A percentile compares a stretch with the other conserved stretches of the same genome.
Evolutionary conservation across 257 asterid species (phyloP).

Genomic region (Linderniella brevidens): DNA sequence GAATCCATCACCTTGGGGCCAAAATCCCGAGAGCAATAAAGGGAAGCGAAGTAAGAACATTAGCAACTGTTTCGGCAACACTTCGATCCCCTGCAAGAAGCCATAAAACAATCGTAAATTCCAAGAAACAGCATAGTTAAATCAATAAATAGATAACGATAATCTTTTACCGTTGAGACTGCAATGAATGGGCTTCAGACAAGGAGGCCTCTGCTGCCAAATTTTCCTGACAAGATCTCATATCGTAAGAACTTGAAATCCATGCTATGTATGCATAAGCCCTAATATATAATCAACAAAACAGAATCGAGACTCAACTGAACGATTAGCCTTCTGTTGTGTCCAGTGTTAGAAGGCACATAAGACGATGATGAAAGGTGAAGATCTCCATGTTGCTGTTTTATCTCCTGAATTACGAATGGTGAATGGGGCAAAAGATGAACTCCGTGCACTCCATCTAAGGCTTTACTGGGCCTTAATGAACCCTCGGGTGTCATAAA

Average conservation of each 20-base stretch:
- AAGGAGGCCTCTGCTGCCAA: slow-evolving; percentile 79
- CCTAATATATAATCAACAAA: neutral
- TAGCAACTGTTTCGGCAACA: slow-evolving; percentile 47
- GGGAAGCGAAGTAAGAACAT: slow-evolving; percentile 89
- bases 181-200: slow-evolving; percentile 69
- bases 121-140: slow-evolving; percentile 1
- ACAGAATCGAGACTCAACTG: slow-evolving; percentile 32
- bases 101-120: slow-evolving; percentile 4
- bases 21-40: slow-evolving; percentile 71
- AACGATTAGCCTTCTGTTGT: slow-evolving; percentile 24
- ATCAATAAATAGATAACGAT: neutral
- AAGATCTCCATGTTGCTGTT: slow-evolving; percentile 35
- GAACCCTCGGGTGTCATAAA: slow-evolving; percentile 42
- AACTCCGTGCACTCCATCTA: slow-evolving; percentile 65
- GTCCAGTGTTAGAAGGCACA: slow-evolving; percentile 19
- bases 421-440: slow-evolving; percentile 64
- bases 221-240: slow-evolving; percentile 37
- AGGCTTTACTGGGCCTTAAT: slow-evolving; percentile 27
- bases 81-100: slow-evolving; percentile 45
- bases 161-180: slow-evolving; percentile 33
- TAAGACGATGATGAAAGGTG: slow-evolving; percentile 14
- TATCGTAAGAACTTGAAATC: slow-evolving; percentile 5
- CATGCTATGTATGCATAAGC: neutral
- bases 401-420: slow-evolving; percentile 45
- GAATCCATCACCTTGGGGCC: slow-evolving; percentile 59